These are phyloP conservation scores for Oehlia diaphana DNA, from an alignment of 192 early-diverging fungal genomes.

Conservation along the genomic window DNA sequence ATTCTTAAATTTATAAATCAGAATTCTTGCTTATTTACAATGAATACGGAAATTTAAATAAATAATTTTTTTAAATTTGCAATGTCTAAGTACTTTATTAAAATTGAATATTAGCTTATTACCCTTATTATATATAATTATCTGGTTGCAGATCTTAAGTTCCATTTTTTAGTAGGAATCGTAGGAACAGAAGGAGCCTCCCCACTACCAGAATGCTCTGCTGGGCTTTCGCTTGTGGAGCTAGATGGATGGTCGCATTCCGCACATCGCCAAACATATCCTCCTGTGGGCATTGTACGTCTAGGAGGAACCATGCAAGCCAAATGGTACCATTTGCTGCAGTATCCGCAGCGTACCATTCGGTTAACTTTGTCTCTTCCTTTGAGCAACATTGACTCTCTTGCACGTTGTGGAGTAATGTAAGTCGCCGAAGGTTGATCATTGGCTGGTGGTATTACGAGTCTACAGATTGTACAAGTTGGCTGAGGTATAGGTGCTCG, in stretches of 20 bases:
- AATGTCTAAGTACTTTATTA: no score
- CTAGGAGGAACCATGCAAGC: conserved; percentile 27
- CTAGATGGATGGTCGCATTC: conserved; percentile 24
- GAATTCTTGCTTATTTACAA: no score
- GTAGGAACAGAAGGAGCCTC: not conserved
- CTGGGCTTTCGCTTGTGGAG: not conserved
- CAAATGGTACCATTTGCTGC: conserved; percentile 25
- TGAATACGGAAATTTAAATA: no score
- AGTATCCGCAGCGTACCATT: conserved; percentile 26
- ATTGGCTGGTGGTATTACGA: not conserved
- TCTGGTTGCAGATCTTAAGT: not conserved
- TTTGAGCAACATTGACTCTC: conserved; percentile 6
- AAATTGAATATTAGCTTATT: no score
- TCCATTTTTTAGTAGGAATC: not conserved
- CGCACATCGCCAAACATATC: conserved; percentile 28
- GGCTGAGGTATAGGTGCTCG: conserved; percentile 20
- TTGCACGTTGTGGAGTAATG: conserved; percentile 3
- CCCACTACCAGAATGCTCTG: not conserved
- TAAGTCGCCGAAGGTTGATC: conserved; percentile 13
- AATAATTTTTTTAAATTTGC: no score
- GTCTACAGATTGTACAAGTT: conserved; percentile 12
- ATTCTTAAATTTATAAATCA: no score
- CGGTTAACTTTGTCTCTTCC: conserved; percentile 29
- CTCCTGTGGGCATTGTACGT: conserved; percentile 19
- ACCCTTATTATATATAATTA: not conserved